These are phyloP conservation scores for Peronospora belbahrii DNA, from an alignment of 352 stramenopile species.

Conservation along the genomic window DNA sequence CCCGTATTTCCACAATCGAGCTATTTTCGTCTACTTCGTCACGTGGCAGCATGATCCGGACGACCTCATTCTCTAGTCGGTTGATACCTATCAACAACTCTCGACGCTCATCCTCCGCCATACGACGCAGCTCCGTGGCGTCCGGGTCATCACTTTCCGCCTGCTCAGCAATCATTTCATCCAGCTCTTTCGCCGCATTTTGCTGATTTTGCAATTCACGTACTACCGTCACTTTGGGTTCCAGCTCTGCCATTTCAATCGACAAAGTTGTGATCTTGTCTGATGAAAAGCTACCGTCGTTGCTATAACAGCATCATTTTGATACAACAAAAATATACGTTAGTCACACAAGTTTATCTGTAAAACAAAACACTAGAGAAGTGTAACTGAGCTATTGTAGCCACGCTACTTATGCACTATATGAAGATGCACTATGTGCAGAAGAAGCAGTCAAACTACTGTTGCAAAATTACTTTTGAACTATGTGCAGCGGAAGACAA, in stretches of 20 bases:
- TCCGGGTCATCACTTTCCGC: conserved; percentile 39
- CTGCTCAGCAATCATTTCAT: conserved; percentile 76
- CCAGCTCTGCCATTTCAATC: conserved; percentile 77
- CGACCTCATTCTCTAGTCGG: conserved; percentile 55
- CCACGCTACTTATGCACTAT: too few relatives aligned
- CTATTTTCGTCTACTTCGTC: conserved; percentile 92
- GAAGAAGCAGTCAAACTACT: too few relatives aligned
- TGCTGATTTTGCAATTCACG: conserved; percentile 84
- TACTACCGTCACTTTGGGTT: conserved; percentile 63
- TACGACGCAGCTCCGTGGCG: conserved; percentile 53
- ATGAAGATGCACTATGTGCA: too few relatives aligned
- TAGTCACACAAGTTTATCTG: neutral
- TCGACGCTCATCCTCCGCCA: conserved; percentile 68
- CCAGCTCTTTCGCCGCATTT: conserved; percentile 83
- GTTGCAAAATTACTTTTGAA: too few relatives aligned
- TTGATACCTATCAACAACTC: conserved; percentile 46
- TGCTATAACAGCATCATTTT: conserved; percentile 27
- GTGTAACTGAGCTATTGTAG: too few relatives aligned
- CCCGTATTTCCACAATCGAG: conserved; percentile 95
- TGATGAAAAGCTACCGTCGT: conserved; percentile 63
- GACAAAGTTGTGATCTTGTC: conserved; percentile 73
- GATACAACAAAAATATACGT: conserved; percentile 1
- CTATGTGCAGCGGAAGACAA: too few relatives aligned
- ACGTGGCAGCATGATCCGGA: conserved; percentile 67
- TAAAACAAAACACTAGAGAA: neutral